Evolutionary conservation across 768 basidiomycete genomes (phyloP).

Genomic region (Serendipita sp.): DNA sequence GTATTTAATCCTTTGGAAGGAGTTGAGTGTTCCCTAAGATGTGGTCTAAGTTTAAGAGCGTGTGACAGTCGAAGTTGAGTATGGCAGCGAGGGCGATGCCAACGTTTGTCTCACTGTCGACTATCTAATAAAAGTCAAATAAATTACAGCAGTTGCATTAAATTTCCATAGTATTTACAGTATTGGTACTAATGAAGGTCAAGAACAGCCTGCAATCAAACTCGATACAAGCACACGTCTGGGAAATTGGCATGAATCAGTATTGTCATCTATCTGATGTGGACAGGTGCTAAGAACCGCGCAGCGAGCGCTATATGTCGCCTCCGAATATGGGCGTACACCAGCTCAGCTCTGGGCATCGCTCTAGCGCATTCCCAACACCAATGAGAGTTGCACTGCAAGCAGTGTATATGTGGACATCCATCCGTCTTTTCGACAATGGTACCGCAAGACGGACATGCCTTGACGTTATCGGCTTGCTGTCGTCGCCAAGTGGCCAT

Average conservation of each 20-base stretch:
- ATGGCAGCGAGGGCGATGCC: too few relatives aligned
- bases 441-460: neutral
- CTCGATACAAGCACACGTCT: too few relatives aligned
- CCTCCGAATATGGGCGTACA: conserved; percentile 3
- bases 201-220: too few relatives aligned
- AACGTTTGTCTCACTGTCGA: too few relatives aligned
- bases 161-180: too few relatives aligned
- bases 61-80: too few relatives aligned
- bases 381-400: neutral
- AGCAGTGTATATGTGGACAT: neutral
- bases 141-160: too few relatives aligned
- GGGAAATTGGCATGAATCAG: neutral
- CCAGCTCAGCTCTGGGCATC: neutral
- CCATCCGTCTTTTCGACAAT: neutral
- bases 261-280: neutral
- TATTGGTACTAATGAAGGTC: too few relatives aligned
- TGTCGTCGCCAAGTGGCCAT: neutral
- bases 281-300: neutral
- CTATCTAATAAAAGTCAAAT: too few relatives aligned
- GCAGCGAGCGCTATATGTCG: neutral
- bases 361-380: neutral
- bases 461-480: neutral
- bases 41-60: neutral
- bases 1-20: neutral
- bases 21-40: neutral